These are phyloP conservation scores for Corylus heterophylla DNA, from an alignment of 306 rosid species.

Conservation along the genomic window DNA sequence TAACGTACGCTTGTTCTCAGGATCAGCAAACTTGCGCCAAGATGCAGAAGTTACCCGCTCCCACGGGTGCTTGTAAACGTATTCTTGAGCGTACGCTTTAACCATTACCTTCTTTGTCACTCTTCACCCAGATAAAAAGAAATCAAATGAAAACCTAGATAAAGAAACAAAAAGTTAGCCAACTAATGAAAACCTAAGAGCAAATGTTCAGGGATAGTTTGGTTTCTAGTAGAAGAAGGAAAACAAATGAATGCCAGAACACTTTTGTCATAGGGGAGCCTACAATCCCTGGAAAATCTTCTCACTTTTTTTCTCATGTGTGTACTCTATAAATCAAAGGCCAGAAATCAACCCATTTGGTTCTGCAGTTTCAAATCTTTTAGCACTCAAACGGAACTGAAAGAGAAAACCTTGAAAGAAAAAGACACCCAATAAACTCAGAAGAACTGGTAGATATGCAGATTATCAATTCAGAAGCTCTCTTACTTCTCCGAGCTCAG, in stretches of 20 bases:
- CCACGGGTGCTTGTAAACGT: conserved; percentile 92
- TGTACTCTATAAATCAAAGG: neutral
- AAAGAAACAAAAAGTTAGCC: conserved; percentile 7
- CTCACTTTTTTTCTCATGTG: too few species aligned
- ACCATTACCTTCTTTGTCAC: conserved; percentile 48
- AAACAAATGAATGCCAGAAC: neutral
- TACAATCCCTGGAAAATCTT: neutral
- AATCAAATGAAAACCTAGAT: neutral
- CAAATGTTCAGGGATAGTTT: neutral
- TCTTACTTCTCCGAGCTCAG: too few species aligned
- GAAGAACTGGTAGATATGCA: neutral
- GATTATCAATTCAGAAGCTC: neutral
- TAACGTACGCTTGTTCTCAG: conserved; percentile 71
- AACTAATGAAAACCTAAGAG: neutral
- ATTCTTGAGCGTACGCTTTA: conserved; percentile 76
- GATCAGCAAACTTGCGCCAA: conserved; percentile 90
- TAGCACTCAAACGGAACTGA: neutral
- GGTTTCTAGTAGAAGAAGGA: neutral
- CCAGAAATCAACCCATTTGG: neutral
- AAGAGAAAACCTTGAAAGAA: neutral
- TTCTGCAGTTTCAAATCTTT: neutral
- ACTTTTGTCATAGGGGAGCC: neutral
- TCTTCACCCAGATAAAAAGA: neutral
- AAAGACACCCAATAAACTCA: neutral
- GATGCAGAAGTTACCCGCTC: conserved; percentile 87